Conservation (phyloP, 129 eudicot species). For the Helianthus tuberosus region DNA sequence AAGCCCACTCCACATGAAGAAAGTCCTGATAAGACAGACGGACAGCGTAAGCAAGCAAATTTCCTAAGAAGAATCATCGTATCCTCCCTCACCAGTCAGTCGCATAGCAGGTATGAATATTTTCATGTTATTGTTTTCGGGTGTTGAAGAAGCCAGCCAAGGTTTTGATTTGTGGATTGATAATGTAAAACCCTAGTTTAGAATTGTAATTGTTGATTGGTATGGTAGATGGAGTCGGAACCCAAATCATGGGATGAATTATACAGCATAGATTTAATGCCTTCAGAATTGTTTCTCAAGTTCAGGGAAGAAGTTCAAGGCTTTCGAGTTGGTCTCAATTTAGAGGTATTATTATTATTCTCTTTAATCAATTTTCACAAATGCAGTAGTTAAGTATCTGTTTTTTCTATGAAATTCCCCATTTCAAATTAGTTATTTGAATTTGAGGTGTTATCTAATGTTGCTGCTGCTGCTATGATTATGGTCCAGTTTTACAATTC, state of each 20-base stretch:
- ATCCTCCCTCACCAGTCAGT: neutral
- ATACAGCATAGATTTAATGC: constrained; percentile 75
- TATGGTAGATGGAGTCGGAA: constrained; percentile 28
- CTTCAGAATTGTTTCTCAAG: constrained; percentile 77
- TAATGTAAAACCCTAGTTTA: neutral
- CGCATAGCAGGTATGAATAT: neutral
- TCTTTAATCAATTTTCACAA: no score
- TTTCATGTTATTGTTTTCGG: neutral
- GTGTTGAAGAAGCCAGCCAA: no score
- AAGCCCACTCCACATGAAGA: neutral
- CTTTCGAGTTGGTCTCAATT: constrained; percentile 72
- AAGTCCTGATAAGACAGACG: neutral
- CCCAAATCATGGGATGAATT: constrained; percentile 82
- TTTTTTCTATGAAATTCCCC: no score
- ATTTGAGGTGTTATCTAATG: no score
- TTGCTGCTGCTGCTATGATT: neutral
- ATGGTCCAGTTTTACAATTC: constrained; percentile 70
- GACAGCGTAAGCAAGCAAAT: neutral
- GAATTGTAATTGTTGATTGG: neutral
- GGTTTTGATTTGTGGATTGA: neutral
- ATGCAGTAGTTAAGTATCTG: neutral
- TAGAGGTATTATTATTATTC: constrained; percentile 65
- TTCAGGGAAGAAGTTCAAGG: constrained; percentile 79
- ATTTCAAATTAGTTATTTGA: no score
- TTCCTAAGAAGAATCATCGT: neutral